Base-by-base conservation (phyloP, 306 rosid species). In the Prunus davidiana region DNA sequence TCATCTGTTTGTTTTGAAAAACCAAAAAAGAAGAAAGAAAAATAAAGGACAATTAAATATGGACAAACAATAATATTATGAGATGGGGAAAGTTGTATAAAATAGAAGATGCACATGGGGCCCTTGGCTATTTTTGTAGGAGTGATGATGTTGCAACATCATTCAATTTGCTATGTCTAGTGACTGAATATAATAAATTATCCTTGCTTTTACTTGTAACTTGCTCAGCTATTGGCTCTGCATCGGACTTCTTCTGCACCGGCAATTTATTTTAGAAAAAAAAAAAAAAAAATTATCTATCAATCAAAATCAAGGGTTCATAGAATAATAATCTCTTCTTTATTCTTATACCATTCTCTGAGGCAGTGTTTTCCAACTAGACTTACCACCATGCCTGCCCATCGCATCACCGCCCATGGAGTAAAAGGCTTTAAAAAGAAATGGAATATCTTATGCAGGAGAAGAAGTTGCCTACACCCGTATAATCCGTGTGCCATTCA, bases 291-390 rank as follows among this genome's bases (percentile, higher is more conserved):
- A 34, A 56, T 38, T 38, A 6, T 55, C 66, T 32, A 64, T 78
- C 82, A 64, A 71, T 64, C 71, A 71, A 5, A n/a, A 57, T 78
- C 76, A 70, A 49, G 46, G 20, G 38, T 50, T 69, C 1, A 34
- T 38, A 32, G 27, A 61, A 28, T 78, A 58, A 61, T 4, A 22
- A 14, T n/a, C 30, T 49, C 34, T n/a, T 47, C 14, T 43, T 24
- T 34, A 22, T 50, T 15, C 38, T 20, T 12, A 7, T 43, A 45
- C 71, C 13, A 6, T 67, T 67, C 19, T 66, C 11, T 54, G 52
- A 38, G 18, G 18, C 38, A 56, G 57, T 43, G 41, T 15, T 67
- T 38, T 55, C 66, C 52, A 52, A 2, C 55, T 25, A 55, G 68
- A 69, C 80, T 60, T 24, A 12, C 43, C 72, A 58, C 58, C 45